These are phyloP conservation scores for Miscanthus lutarioriparius DNA, from an alignment of 176 grass and related monocot genomes.

Conservation along the genomic window DNA sequence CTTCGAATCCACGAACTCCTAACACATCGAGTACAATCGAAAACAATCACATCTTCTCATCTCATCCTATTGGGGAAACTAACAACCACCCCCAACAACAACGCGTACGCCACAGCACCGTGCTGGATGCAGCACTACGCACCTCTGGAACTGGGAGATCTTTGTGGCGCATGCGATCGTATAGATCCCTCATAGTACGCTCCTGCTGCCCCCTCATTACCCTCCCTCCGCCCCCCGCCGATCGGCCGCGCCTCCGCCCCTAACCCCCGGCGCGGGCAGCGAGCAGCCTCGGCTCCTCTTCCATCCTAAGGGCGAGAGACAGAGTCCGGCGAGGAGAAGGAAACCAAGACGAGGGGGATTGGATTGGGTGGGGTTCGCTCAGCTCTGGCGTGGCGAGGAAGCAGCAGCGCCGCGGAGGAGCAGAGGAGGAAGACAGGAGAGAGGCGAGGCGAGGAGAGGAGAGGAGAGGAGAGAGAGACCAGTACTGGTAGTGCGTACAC, in stretches of 20 bases:
- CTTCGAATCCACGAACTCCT: constrained; percentile 1
- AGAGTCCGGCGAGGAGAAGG: not conserved
- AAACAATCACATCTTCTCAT: not conserved
- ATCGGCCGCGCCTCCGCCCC: constrained; percentile 36
- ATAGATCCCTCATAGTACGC: constrained; percentile 56
- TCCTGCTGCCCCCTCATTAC: constrained; percentile 50
- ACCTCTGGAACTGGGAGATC: constrained; percentile 40
- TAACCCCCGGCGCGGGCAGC: constrained; percentile 28
- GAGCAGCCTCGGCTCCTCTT: constrained; percentile 5
- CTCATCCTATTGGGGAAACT: not conserved
- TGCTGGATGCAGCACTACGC: not conserved
- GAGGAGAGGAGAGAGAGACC: constrained; percentile 8
- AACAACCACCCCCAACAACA: constrained; percentile 12
- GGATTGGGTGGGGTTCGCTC: not conserved
- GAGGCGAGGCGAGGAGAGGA: not conserved
- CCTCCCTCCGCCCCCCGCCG: constrained; percentile 10
- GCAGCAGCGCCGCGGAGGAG: constrained; percentile 10
- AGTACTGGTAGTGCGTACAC: constrained; percentile 1
- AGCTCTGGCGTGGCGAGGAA: constrained; percentile 42
- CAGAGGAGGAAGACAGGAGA: not conserved
- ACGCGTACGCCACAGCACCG: not conserved
- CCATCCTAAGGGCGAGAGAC: constrained; percentile 19
- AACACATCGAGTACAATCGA: not conserved
- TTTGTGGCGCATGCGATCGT: constrained; percentile 45
- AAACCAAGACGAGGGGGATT: not conserved